phyloP scores from a whole-genome alignment of 2,329 filamentous ascomycete genomes.

The Talaromyces marneffei region DNA sequence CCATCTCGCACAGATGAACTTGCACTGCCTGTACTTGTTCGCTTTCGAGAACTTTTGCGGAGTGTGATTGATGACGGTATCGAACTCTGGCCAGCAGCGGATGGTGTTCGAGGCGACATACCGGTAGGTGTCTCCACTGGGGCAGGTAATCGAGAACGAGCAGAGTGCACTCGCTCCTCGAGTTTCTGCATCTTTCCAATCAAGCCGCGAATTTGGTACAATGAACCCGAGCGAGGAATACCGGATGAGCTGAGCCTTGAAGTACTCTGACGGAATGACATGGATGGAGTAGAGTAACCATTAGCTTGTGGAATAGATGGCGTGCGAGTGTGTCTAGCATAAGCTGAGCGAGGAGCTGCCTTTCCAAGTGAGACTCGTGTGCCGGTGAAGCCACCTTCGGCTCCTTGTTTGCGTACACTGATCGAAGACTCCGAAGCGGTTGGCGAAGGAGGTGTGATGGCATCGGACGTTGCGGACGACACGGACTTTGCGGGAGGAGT shows the following conservation, averaged over 20 bases:
- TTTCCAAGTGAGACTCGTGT: conserved; percentile 44
- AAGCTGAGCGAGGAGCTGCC: conserved; percentile 50
- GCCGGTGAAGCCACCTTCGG: conserved; percentile 45
- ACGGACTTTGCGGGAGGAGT: conserved; percentile 74
- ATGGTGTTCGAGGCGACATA: conserved; percentile 64
- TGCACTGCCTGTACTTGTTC: conserved; percentile 39
- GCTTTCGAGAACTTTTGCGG: conserved; percentile 40
- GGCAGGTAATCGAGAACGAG: conserved; percentile 82
- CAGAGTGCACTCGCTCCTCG: conserved; percentile 86
- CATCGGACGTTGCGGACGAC: conserved; percentile 55
- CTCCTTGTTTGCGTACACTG: conserved; percentile 49
- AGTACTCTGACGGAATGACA: conserved; percentile 33
- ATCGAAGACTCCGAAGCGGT: conserved; percentile 82
- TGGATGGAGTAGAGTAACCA: conserved; percentile 43
- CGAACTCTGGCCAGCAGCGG: conserved; percentile 42
- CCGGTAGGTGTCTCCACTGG: conserved; percentile 65
- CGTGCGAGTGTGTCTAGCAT: conserved; percentile 48
- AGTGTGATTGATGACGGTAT: conserved; percentile 54
- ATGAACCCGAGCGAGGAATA: conserved; percentile 61
- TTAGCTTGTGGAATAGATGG: conserved; percentile 53
- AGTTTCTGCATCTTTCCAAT: conserved; percentile 97
- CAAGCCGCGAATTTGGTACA: conserved; percentile 86
- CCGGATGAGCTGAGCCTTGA: conserved; percentile 23
- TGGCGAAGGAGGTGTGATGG: conserved; percentile 83
- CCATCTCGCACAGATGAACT: conserved; percentile 34